These are phyloP conservation scores for Spathaspora sp. DNA, from an alignment of 805 yeast species.

Conservation along the genomic window DNA sequence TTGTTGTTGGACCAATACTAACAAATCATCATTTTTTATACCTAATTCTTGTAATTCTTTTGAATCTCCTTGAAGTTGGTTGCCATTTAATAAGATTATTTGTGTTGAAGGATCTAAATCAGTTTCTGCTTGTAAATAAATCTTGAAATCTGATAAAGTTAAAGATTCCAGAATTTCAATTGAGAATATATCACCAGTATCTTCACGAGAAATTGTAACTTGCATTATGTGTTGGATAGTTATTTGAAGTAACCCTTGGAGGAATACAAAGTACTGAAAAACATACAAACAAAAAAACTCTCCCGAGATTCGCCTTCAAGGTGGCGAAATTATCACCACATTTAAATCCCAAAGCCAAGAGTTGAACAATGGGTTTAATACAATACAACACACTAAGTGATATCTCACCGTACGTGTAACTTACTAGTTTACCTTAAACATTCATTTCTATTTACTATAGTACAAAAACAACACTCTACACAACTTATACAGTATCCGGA, in stretches of 20 bases:
- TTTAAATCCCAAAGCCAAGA: too few species aligned
- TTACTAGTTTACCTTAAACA: not conserved
- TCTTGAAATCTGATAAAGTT: conserved; percentile 63
- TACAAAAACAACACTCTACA: not conserved
- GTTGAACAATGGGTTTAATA: not conserved
- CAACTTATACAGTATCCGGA: conserved; percentile 9
- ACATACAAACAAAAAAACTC: not conserved
- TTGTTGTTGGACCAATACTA: conserved; percentile 32
- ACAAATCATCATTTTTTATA: conserved; percentile 55
- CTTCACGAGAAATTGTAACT: conserved; percentile 21
- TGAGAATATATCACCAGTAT: conserved; percentile 22
- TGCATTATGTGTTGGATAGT: conserved; percentile 14
- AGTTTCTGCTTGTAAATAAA: conserved; percentile 70
- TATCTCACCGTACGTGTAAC: not conserved
- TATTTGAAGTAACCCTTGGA: too few species aligned
- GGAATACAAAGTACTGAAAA: not conserved
- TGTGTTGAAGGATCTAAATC: conserved; percentile 46
- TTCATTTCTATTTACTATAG: not conserved
- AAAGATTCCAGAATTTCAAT: conserved; percentile 68
- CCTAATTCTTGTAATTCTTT: conserved; percentile 45
- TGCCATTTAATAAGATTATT: conserved; percentile 46
- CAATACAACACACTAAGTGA: not conserved
- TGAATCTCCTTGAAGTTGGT: conserved; percentile 24
- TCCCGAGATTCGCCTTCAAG: conserved; percentile 4
- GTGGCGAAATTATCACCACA: not conserved